phyloP scores from a whole-genome alignment of 169 alveolate species.

The Cryptosporidium tyzzeri region DNA sequence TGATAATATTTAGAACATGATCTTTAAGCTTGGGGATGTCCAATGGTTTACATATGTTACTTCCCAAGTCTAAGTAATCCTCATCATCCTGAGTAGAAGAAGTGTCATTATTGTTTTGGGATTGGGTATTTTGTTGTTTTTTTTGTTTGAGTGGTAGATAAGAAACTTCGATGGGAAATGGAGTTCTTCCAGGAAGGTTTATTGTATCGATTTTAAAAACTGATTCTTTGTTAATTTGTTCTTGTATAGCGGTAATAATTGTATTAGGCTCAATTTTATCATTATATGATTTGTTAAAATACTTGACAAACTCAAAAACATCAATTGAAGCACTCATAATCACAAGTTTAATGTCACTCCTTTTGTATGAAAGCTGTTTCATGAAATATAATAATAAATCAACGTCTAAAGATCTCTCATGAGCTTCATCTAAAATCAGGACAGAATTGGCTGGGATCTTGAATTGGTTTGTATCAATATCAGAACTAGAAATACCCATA shows the following conservation, averaged over 20 bases:
- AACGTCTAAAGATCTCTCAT: slow-evolving; percentile 78
- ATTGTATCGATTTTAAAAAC: slow-evolving; percentile 13
- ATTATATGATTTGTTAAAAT: slow-evolving; percentile 28
- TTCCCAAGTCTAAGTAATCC: neutral
- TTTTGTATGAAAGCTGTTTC: slow-evolving; percentile 34
- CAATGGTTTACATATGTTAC: slow-evolving; percentile 29
- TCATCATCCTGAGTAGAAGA: neutral
- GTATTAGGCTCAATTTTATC: neutral
- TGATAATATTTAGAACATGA: slow-evolving; percentile 21
- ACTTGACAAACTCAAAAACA: slow-evolving; percentile 36
- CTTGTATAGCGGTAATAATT: neutral
- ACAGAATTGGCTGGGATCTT: slow-evolving; percentile 53
- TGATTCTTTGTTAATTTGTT: neutral
- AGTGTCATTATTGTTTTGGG: neutral
- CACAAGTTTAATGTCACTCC: slow-evolving; percentile 50
- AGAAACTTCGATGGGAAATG: slow-evolving; percentile 46
- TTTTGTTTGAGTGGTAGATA: slow-evolving; percentile 22
- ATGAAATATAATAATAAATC: slow-evolving; percentile 77
- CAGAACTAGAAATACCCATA: neutral
- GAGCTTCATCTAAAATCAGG: slow-evolving; percentile 81
- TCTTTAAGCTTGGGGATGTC: slow-evolving; percentile 15
- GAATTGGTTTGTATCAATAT: neutral
- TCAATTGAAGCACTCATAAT: slow-evolving; percentile 73
- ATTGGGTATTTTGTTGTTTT: neutral
- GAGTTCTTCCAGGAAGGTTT: slow-evolving; percentile 66